Conservation (phyloP, 441 rosid genomes). For the Corymbia calophylla region DNA sequence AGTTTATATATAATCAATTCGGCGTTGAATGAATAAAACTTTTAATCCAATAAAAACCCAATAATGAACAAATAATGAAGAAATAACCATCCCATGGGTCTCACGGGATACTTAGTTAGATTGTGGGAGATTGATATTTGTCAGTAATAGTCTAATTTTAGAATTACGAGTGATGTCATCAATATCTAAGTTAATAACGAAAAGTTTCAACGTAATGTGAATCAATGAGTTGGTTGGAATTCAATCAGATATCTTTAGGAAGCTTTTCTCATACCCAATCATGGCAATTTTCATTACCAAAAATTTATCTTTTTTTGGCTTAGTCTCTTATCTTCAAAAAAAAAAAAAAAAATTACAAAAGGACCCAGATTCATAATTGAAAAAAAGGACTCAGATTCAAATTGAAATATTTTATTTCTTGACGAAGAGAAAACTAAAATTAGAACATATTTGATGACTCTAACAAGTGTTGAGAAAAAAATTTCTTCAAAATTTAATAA, state of each 20-base stretch:
- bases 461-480: not conserved
- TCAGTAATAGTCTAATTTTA: not conserved
- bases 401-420: not conserved
- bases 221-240: not conserved
- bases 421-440: not conserved
- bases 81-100: not conserved
- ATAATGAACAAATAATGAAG: not conserved
- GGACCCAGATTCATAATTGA: no score
- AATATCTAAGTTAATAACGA: not conserved
- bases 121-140: not conserved
- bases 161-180: not conserved
- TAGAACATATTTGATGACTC: not conserved
- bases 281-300: not conserved
- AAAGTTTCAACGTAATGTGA: not conserved
- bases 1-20: no score
- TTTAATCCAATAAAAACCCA: not conserved
- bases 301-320: not conserved
- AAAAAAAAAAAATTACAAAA: not conserved
- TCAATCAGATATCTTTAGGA: not conserved
- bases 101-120: not conserved
- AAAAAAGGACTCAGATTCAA: not conserved
- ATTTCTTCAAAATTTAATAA: not conserved
- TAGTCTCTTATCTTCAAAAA: not conserved
- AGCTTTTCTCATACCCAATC: not conserved
- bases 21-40: no score